A percentile compares a stretch with the other conserved stretches of the same genome.
These are phyloP conservation scores for Diaporthe vaccinii DNA, from an alignment of 2,329 filamentous ascomycete species.

Conservation along the genomic window DNA sequence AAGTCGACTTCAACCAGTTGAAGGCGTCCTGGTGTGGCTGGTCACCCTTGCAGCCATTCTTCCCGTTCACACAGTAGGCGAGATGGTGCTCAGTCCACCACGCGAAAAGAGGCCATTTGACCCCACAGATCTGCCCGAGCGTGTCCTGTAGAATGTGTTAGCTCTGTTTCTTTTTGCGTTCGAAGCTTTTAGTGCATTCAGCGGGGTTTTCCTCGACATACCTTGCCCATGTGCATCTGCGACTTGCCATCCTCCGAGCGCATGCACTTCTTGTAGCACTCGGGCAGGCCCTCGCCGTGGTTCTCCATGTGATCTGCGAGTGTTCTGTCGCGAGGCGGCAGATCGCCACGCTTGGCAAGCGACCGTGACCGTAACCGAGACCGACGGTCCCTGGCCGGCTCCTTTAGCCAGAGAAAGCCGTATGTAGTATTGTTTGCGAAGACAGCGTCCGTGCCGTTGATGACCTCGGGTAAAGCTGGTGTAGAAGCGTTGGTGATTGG, in stretches of 20 bases:
- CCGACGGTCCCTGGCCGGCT: too few relatives aligned
- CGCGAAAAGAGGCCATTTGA: neutral
- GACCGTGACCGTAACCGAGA: too few relatives aligned
- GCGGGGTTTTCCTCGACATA: neutral
- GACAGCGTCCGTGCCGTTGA: too few relatives aligned
- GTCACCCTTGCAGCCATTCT: neutral
- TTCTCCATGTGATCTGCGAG: conserved; percentile 3
- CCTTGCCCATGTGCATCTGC: neutral
- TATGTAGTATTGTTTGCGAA: too few relatives aligned
- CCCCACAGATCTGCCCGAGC: neutral
- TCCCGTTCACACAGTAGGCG: neutral
- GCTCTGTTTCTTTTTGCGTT: neutral
- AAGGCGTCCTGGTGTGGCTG: neutral
- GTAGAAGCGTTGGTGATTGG: neutral
- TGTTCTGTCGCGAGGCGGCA: neutral
- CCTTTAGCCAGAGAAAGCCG: too few relatives aligned
- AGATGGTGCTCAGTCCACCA: neutral
- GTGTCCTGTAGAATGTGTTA: neutral
- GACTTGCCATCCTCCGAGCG: neutral
- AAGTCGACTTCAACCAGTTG: neutral
- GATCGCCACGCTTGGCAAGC: neutral
- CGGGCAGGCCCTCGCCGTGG: neutral
- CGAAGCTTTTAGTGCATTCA: neutral
- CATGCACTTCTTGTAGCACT: conserved; percentile 16
- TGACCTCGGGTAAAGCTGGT: too few relatives aligned